Conservation (phyloP, 768 basidiomycete species). For the Termitomyces sp. region DNA sequence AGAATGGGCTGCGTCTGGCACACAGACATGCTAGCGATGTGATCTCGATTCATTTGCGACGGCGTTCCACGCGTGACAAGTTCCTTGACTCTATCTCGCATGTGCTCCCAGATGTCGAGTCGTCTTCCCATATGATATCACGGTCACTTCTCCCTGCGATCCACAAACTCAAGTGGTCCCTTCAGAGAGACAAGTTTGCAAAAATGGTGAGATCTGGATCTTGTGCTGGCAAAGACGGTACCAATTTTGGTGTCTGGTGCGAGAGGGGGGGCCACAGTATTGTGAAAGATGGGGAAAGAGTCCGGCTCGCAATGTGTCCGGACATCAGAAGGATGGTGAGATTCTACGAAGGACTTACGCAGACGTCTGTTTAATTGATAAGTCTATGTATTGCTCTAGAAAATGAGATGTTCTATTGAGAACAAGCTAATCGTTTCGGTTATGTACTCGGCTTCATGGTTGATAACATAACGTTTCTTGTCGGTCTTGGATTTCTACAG, state of each 20-base stretch:
- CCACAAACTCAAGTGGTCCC: conserved; percentile 65
- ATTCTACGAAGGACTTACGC: conserved; percentile 47
- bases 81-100: conserved; percentile 41
- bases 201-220: conserved; percentile 45
- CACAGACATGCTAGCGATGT: conserved; percentile 47
- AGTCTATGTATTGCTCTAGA: neutral
- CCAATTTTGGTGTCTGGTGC: conserved; percentile 47
- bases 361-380: conserved; percentile 2
- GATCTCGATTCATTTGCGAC: conserved; percentile 48
- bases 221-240: conserved; percentile 22
- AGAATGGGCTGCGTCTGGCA: conserved; percentile 46
- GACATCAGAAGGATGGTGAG: conserved; percentile 50
- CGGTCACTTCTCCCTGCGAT: conserved; percentile 59
- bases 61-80: conserved; percentile 31
- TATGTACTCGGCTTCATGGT: neutral
- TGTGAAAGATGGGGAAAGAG: conserved; percentile 56
- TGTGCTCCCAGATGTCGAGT: conserved; percentile 60
- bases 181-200: conserved; percentile 58
- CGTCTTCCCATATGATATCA: conserved; percentile 48
- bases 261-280: conserved; percentile 44
- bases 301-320: conserved; percentile 65
- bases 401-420: neutral
- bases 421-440: neutral
- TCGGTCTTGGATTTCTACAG: neutral
- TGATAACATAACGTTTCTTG: neutral